A percentile compares a stretch with the other conserved stretches of the same genome.
These are phyloP conservation scores for Quercus dentata DNA, from an alignment of 306 rosid genomes.

Conservation along the genomic window DNA sequence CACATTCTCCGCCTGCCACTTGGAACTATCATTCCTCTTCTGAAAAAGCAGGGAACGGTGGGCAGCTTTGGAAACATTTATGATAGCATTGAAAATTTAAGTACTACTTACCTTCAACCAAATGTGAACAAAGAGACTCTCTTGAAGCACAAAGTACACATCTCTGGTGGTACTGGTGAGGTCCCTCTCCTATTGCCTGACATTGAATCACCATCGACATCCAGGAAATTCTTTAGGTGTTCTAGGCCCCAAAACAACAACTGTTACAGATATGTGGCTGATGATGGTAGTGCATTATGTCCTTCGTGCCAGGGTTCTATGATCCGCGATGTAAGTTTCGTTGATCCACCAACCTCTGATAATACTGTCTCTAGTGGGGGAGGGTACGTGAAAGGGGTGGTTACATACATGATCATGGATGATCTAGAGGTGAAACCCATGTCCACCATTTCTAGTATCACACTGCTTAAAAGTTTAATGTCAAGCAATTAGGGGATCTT, in stretches of 20 bases:
- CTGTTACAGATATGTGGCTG: no score
- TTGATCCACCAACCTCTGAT: background rate
- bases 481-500: no score
- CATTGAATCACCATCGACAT: background rate
- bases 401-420: no score
- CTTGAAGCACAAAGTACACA: background rate
- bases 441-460: no score
- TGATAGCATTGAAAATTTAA: constrained; percentile 6
- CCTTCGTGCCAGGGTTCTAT: no score
- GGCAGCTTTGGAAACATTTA: constrained; percentile 8
- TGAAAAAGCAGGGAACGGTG: background rate
- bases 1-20: background rate
- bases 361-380: background rate
- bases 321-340: no score
- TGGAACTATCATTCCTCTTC: background rate
- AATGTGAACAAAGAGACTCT: background rate
- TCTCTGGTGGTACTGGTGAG: background rate
- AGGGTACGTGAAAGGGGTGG: background rate
- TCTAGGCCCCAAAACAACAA: no score
- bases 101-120: background rate
- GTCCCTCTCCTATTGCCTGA: background rate
- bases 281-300: no score
- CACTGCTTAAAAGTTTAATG: no score
- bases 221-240: background rate
- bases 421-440: no score